Conservation (phyloP, 2,329 filamentous ascomycete species). For the Alternaria consortialis region DNA sequence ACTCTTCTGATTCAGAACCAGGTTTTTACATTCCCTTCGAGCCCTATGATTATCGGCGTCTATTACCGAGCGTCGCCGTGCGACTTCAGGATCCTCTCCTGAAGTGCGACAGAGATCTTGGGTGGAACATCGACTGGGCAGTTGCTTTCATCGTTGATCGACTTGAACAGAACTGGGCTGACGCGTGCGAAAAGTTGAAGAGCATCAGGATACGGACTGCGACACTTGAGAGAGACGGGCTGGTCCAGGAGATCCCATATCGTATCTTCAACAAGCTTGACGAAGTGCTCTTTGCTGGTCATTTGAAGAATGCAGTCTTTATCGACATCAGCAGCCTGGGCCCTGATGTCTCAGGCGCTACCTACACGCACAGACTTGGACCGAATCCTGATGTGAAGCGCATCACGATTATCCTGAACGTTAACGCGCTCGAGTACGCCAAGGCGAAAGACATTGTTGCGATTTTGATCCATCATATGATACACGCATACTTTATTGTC, state of each 20-base stretch:
- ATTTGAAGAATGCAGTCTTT: constrained; percentile 51
- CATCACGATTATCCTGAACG: constrained; percentile 51
- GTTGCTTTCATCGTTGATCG: constrained; percentile 52
- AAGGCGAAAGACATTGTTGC: constrained; percentile 48
- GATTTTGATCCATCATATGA: constrained; percentile 56
- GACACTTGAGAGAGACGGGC: constrained; percentile 25
- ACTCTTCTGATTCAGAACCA: constrained; percentile 30
- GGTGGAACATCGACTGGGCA: constrained; percentile 55
- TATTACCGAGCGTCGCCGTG: constrained; percentile 8
- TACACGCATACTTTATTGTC: constrained; percentile 57
- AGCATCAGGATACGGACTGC: constrained; percentile 27
- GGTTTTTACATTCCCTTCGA: constrained; percentile 18
- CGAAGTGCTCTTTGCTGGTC: constrained; percentile 47
- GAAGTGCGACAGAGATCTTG: constrained; percentile 37
- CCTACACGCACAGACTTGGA: constrained; percentile 44
- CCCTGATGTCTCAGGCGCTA: constrained; percentile 46
- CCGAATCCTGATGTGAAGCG: constrained; percentile 38
- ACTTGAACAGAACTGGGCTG: constrained; percentile 31
- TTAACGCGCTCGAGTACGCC: constrained; percentile 30
- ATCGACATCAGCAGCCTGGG: constrained; percentile 41
- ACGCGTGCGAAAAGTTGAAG: constrained; percentile 28
- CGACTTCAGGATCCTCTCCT: constrained; percentile 33
- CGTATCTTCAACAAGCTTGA: constrained; percentile 51
- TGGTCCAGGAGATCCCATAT: constrained; percentile 38
- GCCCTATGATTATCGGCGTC: constrained; percentile 9